Percentiles rank a stretch among this genome's conserved stretches.
phyloP scores from a whole-genome alignment of 1,284 basidiomycete species.

The Trichosporon ovoides region DNA sequence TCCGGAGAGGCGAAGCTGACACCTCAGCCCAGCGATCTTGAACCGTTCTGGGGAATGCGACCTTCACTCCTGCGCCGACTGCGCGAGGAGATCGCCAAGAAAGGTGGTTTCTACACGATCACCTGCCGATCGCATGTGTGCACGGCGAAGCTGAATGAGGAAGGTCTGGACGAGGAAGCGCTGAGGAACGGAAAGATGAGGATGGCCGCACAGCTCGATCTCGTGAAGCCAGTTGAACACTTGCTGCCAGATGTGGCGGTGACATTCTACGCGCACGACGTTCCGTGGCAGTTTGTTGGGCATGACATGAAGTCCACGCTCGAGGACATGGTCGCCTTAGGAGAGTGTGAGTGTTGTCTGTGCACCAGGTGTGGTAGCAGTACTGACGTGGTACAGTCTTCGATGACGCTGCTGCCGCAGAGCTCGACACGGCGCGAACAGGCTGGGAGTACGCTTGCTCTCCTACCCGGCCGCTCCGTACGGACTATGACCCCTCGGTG shows the following conservation, averaged over 20 bases:
- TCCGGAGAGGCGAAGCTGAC: not conserved
- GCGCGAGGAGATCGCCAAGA: slow-evolving; percentile 18
- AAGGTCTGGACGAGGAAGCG: slow-evolving; percentile 34
- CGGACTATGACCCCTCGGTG: slow-evolving; percentile 25
- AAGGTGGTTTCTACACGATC: slow-evolving; percentile 41
- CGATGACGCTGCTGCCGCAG: slow-evolving; percentile 31
- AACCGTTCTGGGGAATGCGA: slow-evolving; percentile 41
- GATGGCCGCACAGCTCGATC: slow-evolving; percentile 32
- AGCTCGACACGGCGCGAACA: slow-evolving; percentile 35
- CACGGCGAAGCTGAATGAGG: slow-evolving; percentile 25
- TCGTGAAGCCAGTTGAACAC: slow-evolving; percentile 31
- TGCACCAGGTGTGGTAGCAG: too few relatives aligned
- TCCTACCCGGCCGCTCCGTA: slow-evolving; percentile 39
- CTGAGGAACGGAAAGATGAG: slow-evolving; percentile 26
- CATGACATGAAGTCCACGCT: slow-evolving; percentile 38
- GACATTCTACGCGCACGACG: slow-evolving; percentile 43
- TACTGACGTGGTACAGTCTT: slow-evolving; percentile 17
- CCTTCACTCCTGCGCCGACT: slow-evolving; percentile 26
- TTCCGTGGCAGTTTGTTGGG: slow-evolving; percentile 45
- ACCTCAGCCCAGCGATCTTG: slow-evolving; percentile 38
- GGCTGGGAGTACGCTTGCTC: slow-evolving; percentile 46
- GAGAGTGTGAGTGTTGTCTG: slow-evolving; percentile 35
- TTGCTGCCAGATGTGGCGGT: slow-evolving; percentile 34
- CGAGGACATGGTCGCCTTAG: slow-evolving; percentile 34
- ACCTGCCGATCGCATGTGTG: slow-evolving; percentile 27